Conservation (phyloP, 2,329 filamentous ascomycete genomes). For the Nothopassalora personata region DNA sequence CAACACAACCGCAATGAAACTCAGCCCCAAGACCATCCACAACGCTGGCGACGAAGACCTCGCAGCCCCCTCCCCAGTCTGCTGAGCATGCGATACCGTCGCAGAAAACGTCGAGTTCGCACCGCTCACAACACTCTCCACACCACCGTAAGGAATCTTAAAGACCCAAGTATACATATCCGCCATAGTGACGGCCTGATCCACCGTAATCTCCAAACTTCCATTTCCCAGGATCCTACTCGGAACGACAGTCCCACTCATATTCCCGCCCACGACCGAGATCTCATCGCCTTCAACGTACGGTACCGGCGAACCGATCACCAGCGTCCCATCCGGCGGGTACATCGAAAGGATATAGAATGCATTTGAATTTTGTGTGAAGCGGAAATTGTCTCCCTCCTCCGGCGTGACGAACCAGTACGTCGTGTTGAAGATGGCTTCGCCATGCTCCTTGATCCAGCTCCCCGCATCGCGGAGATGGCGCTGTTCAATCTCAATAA, state of each 20-base stretch:
- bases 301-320: conserved; percentile 43
- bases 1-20: background rate
- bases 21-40: background rate
- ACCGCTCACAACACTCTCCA: background rate
- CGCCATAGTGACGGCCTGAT: conserved; percentile 30
- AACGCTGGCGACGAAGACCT: background rate
- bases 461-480: conserved; percentile 48
- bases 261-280: conserved; percentile 39
- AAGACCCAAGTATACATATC: conserved; percentile 43
- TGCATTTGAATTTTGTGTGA: conserved; percentile 49
- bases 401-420: conserved; percentile 49
- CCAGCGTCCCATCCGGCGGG: conserved; percentile 38
- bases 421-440: conserved; percentile 54
- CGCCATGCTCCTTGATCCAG: conserved; percentile 51
- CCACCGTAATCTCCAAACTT: conserved; percentile 33
- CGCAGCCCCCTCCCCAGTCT: background rate
- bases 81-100: background rate
- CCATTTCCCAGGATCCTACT: conserved; percentile 24
- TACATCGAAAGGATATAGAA: conserved; percentile 50
- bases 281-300: conserved; percentile 45
- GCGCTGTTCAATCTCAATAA: conserved; percentile 45
- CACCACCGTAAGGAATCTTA: conserved; percentile 32
- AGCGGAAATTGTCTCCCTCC: conserved; percentile 44
- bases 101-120: background rate
- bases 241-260: conserved; percentile 28